Conservation (phyloP, 176 grass and related monocot genomes). For the Juncus effusus region DNA sequence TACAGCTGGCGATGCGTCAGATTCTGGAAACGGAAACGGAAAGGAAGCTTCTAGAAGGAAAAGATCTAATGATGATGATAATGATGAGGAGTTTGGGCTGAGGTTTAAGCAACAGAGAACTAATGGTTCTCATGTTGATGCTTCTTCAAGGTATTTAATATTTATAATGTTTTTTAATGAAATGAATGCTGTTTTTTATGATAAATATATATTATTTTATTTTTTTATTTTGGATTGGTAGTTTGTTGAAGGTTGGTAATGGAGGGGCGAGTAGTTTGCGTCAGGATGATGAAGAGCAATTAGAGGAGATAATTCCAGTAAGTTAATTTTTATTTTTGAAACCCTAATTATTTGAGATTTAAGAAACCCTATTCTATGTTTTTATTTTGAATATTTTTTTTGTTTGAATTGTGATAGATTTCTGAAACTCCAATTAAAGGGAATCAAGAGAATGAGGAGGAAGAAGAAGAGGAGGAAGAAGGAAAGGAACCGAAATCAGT, state of each 20-base stretch:
- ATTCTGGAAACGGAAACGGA: neutral
- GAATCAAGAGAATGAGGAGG: conserved; percentile 27
- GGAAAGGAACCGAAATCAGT: conserved; percentile 46
- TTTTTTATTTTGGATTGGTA: conserved; percentile 23
- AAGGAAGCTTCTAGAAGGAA: conserved; percentile 30
- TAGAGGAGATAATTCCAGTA: conserved; percentile 47
- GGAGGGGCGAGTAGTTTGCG: conserved; percentile 14
- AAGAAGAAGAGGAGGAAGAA: conserved; percentile 47
- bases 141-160: conserved; percentile 6
- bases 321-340: conserved; percentile 7
- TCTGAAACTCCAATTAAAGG: conserved; percentile 25
- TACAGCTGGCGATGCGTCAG: neutral
- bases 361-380: neutral
- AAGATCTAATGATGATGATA: conserved; percentile 31
- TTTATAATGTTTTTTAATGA: neutral
- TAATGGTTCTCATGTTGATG: neutral
- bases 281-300: conserved; percentile 21
- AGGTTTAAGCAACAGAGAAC: conserved; percentile 25
- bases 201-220: neutral
- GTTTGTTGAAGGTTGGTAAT: conserved; percentile 30
- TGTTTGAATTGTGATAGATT: conserved; percentile 18
- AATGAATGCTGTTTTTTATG: too few relatives aligned
- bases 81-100: conserved; percentile 22
- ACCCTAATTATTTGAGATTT: neutral
- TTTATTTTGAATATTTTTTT: conserved; percentile 2